A percentile compares a stretch with the other conserved stretches of the same genome.
These are phyloP conservation scores for Debaryomyces tyrocola DNA, from an alignment of 805 yeast genomes.

Conservation along the genomic window DNA sequence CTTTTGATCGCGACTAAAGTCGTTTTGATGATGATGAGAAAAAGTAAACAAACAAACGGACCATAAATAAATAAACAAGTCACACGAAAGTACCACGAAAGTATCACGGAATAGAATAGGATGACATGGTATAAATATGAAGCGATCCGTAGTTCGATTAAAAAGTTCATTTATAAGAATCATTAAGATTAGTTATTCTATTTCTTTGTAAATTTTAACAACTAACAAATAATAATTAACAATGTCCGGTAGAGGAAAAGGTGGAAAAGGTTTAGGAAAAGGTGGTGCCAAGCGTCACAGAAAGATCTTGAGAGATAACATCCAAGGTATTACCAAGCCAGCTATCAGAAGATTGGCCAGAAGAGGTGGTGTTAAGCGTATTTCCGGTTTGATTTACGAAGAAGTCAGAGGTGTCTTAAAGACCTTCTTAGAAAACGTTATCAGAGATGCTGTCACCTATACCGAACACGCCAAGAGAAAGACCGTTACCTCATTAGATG, in stretches of 20 bases:
- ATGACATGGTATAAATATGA: background rate
- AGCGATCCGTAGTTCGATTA: background rate
- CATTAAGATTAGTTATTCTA: background rate
- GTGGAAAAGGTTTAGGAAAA: slow-evolving; percentile 99
- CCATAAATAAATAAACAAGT: slow-evolving; percentile 1
- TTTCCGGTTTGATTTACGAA: slow-evolving; percentile 97
- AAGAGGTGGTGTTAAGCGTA: slow-evolving; percentile 99
- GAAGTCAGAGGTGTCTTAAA: slow-evolving; percentile 97
- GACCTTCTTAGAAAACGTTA: slow-evolving; percentile 93
- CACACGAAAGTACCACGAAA: background rate
- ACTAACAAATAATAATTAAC: slow-evolving; percentile 24
- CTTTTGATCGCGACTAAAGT: background rate
- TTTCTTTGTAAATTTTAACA: slow-evolving; percentile 8
- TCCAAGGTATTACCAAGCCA: slow-evolving; percentile 99
- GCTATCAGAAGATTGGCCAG: slow-evolving; percentile 99
- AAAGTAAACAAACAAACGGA: background rate
- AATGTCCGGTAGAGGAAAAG: slow-evolving; percentile 99
- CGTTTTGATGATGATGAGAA: background rate
- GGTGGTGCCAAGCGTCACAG: slow-evolving; percentile 99
- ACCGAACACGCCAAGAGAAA: slow-evolving; percentile 99
- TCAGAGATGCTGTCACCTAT: slow-evolving; percentile 99
- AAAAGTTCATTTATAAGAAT: background rate
- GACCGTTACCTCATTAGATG: slow-evolving; percentile 98
- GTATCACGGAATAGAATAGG: background rate
- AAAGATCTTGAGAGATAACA: slow-evolving; percentile 98